These are phyloP conservation scores for Aspergillus indologenus DNA, from an alignment of 495 filamentous ascomycete species.

Conservation along the genomic window DNA sequence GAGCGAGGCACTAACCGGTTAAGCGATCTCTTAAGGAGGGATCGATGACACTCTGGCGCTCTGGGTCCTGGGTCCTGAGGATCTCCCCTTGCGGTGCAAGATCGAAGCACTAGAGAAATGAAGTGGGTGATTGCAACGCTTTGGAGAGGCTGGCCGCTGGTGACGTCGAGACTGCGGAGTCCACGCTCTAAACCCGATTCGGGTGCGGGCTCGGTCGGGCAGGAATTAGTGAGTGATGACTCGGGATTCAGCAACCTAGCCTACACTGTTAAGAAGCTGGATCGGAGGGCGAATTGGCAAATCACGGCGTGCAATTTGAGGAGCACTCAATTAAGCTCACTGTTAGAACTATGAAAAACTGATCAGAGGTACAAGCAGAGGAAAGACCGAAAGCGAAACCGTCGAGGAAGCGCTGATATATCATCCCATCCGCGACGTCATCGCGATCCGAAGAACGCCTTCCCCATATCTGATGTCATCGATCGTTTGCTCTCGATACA, in stretches of 20 bases:
- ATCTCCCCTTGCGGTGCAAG: constrained; percentile 3
- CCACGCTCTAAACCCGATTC: constrained; percentile 22
- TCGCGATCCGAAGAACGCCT: constrained; percentile 4
- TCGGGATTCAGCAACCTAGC: no score
- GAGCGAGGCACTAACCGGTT: constrained; percentile 5
- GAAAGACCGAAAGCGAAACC: background rate
- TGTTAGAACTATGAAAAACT: background rate
- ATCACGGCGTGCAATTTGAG: background rate
- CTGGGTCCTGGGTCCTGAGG: constrained; percentile 1
- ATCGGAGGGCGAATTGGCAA: constrained; percentile 2
- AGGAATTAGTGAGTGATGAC: no score
- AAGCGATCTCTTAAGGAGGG: background rate
- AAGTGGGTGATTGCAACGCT: constrained; percentile 11
- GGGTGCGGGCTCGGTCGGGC: constrained; percentile 16
- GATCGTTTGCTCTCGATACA: constrained; percentile 2
- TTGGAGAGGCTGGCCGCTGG: constrained; percentile 23
- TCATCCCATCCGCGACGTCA: constrained; percentile 20
- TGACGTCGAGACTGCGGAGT: constrained; percentile 39
- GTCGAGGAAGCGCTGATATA: constrained; percentile 6
- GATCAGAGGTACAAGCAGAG: background rate
- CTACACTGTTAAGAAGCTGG: background rate
- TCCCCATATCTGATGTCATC: constrained; percentile 23
- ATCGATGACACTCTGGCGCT: constrained; percentile 6
- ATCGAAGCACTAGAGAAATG: constrained; percentile 8
- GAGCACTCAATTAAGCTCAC: background rate